A percentile compares a stretch with the other conserved stretches of the same genome.
Evolutionary conservation across 495 filamentous ascomycete genomes (phyloP).

Genomic region (Penicillium maclennaniae): DNA sequence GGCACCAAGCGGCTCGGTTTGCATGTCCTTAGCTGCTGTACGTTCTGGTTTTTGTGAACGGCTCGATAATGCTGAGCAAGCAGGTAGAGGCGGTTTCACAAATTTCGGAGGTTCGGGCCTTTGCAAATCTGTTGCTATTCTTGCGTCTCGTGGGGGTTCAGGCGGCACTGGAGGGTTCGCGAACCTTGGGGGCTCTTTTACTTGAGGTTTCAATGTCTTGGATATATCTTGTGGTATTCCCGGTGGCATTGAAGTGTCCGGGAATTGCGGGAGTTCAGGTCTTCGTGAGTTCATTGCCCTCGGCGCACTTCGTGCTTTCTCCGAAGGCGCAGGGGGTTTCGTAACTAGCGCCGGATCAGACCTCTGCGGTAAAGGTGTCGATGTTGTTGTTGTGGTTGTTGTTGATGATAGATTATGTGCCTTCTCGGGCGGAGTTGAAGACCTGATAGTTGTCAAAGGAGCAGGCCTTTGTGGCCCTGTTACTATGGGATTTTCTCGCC

Average conservation of each 20-base stretch:
- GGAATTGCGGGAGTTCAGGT: not conserved
- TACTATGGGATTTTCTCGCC: not conserved
- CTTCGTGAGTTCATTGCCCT: not conserved
- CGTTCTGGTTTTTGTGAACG: not conserved
- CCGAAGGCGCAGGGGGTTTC: not conserved
- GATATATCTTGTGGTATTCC: not conserved
- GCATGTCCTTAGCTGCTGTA: not conserved
- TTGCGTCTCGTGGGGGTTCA: too few relatives aligned
- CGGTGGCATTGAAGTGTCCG: not conserved
- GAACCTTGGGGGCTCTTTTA: too few relatives aligned
- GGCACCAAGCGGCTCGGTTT: not conserved
- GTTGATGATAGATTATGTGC: not conserved
- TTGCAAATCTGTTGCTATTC: not conserved
- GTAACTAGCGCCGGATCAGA: conserved; percentile 1
- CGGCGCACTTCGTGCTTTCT: not conserved
- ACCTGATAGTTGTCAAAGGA: not conserved
- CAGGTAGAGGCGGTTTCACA: not conserved
- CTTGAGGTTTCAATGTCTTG: not conserved
- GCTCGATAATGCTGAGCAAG: not conserved
- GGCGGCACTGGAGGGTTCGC: too few relatives aligned
- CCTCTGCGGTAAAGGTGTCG: not conserved
- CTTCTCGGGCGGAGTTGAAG: not conserved
- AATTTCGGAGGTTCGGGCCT: conserved; percentile 2
- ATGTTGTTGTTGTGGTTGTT: not conserved
- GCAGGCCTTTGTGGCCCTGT: not conserved